Evolutionary conservation across 495 filamentous ascomycete species (phyloP).

Genomic region (Hypoxylon subgilvum): DNA sequence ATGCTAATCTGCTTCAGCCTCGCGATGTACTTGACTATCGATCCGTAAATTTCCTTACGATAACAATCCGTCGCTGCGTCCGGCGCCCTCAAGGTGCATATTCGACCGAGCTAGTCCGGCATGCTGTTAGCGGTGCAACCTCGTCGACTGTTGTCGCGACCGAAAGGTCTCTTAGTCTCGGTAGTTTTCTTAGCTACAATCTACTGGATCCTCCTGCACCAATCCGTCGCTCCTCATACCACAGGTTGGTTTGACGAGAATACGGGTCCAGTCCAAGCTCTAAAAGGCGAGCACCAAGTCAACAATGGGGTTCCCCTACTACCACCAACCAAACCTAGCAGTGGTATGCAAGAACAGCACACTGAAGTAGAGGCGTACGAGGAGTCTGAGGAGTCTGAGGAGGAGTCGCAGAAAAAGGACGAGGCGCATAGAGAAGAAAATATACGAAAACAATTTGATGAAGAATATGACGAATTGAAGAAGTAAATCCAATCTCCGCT

Average conservation of each 20-base stretch:
- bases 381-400: constrained; percentile 26
- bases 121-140: constrained; percentile 47
- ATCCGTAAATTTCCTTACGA: constrained; percentile 21
- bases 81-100: background rate
- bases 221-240: constrained; percentile 15
- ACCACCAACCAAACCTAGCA: constrained; percentile 5
- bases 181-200: constrained; percentile 39
- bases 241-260: constrained; percentile 17
- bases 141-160: constrained; percentile 61
- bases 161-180: constrained; percentile 41
- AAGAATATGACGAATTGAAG: constrained; percentile 47
- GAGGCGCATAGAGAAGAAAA: constrained; percentile 37
- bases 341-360: constrained; percentile 3
- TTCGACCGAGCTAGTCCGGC: constrained; percentile 3
- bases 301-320: constrained; percentile 12
- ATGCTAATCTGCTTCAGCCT: constrained; percentile 2
- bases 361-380: constrained; percentile 5
- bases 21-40: constrained; percentile 22
- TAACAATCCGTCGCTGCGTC: constrained; percentile 15
- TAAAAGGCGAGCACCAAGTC: constrained; percentile 1
- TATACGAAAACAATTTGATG: constrained; percentile 47
- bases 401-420: constrained; percentile 36
- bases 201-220: constrained; percentile 42
- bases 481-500: constrained; percentile 45
- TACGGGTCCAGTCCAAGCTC: constrained; percentile 11